phyloP scores from a whole-genome alignment of 2,329 filamentous ascomycete species.

The Bertia moriformis region DNA sequence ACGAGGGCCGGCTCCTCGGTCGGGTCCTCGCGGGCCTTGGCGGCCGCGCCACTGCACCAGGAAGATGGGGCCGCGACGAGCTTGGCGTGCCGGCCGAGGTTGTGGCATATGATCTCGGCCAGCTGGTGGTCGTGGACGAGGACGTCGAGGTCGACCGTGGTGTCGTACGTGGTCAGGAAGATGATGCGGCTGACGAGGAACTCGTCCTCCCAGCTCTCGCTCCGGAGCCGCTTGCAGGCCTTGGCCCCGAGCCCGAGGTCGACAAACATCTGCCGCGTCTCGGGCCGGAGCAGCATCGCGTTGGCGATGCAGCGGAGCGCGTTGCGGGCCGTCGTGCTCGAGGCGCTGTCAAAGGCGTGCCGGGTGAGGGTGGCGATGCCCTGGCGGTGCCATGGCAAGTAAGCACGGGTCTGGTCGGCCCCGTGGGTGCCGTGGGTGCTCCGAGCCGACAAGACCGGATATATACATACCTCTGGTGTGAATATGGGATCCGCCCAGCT shows the following conservation, averaged over 20 bases:
- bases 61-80: slow-evolving; percentile 14
- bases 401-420: slow-evolving; percentile 5
- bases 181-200: slow-evolving; percentile 70
- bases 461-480: slow-evolving; percentile 58
- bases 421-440: slow-evolving; percentile 2
- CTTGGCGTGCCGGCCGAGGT: slow-evolving; percentile 56
- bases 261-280: slow-evolving; percentile 59
- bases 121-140: slow-evolving; percentile 54
- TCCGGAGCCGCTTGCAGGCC: slow-evolving; percentile 58
- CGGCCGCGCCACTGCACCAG: slow-evolving; percentile 9
- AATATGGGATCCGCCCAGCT: slow-evolving; percentile 69
- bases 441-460: slow-evolving; percentile 3
- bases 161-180: slow-evolving; percentile 67
- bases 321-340: slow-evolving; percentile 51
- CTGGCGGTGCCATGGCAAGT: slow-evolving; percentile 28
- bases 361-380: slow-evolving; percentile 59
- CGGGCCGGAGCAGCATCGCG: slow-evolving; percentile 55
- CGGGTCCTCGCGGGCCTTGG: slow-evolving; percentile 20
- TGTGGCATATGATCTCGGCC: slow-evolving; percentile 53
- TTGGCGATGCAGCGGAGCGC: slow-evolving; percentile 76
- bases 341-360: slow-evolving; percentile 59
- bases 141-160: slow-evolving; percentile 48
- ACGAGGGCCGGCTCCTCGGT: slow-evolving; percentile 69
- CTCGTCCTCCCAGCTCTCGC: slow-evolving; percentile 66
- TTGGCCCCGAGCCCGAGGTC: slow-evolving; percentile 54